Evolutionary conservation across 805 yeast species (phyloP), one percentile per base, ranked within the genome.

Genomic region (Suhomyces prunicola): DNA sequence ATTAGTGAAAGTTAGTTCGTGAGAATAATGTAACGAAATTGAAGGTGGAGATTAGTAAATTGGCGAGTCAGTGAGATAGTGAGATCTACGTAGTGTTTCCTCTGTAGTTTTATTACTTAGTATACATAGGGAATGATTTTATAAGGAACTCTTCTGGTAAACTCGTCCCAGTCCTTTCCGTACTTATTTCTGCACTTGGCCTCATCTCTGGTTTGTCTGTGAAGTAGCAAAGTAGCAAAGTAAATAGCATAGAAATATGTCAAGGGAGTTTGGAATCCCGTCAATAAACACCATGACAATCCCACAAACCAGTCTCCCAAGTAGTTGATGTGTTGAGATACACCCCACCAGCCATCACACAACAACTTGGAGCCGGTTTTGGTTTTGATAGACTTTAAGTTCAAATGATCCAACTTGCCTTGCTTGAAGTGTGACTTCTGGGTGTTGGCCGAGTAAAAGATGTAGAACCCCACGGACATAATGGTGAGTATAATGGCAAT

Each of bases 321-420:
- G 70, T 94, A 94, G 67, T 94, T 94, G 65, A 90, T 90, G 68
- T 94, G 99, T 60, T 96, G 96, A 6, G 96, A 85, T 17, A 77
- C 68, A 2, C 87, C 88, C 99, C 99, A 94, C 99, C 98, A 94
- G 2, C 98, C 97, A 63, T 90, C 94, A 51, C 85, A 81, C 45
- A 94, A 73, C 57, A 94, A 78, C 64, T 83, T 88, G 24, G 96
- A 86, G 1, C 96, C 96, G 13, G 87, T 82, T 29, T 79, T 74
- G 0, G 97, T 87, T 57, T 81, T 73, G 54, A 94, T 88, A 49
- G 69, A 63, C 55, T 64, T 63, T 51, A 82, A 85, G 56, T 83
- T 80, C 71, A 90, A 73, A 64, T 89, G 84, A 42, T 78, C 70
- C 53, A 91, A 77, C 60, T 86, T 81, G 13, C 97, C 96, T 57